Conservation (phyloP, 2,329 filamentous ascomycete species). For the Plectosphaerella cucumerina region DNA sequence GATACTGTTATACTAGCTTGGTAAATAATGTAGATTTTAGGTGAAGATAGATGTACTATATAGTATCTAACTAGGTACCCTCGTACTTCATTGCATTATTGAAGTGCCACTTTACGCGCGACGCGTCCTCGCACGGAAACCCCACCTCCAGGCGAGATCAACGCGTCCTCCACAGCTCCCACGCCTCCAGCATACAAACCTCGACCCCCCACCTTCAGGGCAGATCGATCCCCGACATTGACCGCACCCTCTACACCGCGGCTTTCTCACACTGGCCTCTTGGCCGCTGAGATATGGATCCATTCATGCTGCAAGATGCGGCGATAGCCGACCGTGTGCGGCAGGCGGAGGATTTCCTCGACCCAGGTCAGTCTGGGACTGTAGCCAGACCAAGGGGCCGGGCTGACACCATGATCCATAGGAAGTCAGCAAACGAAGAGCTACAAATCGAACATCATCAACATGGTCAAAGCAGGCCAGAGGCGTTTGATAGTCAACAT, state of each 20-base stretch:
- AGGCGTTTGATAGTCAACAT: slow-evolving; percentile 69
- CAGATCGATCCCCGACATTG: too few species aligned
- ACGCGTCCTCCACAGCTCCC: background rate
- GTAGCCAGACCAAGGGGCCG: background rate
- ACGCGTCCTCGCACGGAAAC: background rate
- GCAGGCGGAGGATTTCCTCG: slow-evolving; percentile 86
- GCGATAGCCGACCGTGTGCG: slow-evolving; percentile 79
- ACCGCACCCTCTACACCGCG: too few species aligned
- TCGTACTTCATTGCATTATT: slow-evolving; percentile 2
- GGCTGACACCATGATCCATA: slow-evolving; percentile 3
- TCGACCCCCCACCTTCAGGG: background rate
- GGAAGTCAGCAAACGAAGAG: slow-evolving; percentile 56
- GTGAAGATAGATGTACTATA: background rate
- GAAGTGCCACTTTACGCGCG: slow-evolving; percentile 20
- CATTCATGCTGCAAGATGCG: slow-evolving; percentile 75
- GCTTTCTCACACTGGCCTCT: background rate
- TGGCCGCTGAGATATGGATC: slow-evolving; percentile 55
- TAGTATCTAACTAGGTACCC: background rate
- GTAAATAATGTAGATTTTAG: slow-evolving; percentile 2
- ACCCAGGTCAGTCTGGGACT: slow-evolving; percentile 66
- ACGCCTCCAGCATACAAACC: background rate
- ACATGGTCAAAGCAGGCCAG: slow-evolving; percentile 67
- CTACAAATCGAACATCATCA: slow-evolving; percentile 84
- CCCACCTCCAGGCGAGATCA: too few species aligned
- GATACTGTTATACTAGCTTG: too few species aligned